Evolutionary conservation across 2,329 filamentous ascomycete genomes (phyloP).

Genomic region (Trichoderma arundinaceum): DNA sequence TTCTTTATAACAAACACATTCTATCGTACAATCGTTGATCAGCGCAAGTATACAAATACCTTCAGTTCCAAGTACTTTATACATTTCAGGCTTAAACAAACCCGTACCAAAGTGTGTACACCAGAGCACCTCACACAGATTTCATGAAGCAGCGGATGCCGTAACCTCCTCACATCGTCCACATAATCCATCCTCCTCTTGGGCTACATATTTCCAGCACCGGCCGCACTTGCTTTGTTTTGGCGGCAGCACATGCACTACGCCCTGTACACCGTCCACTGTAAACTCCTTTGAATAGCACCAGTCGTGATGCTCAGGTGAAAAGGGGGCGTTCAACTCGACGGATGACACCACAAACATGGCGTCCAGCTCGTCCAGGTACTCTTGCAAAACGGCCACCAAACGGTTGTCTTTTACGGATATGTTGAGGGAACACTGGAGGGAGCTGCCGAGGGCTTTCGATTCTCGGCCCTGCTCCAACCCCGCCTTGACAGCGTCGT

Average conservation of each 20-base stretch:
- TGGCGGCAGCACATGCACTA: conserved; percentile 56
- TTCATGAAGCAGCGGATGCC: not conserved
- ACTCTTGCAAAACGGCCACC: conserved; percentile 47
- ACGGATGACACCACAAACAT: conserved; percentile 75
- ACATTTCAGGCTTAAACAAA: not conserved
- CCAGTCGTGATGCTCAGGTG: conserved; percentile 46
- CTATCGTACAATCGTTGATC: conserved; percentile 10
- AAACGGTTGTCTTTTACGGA: conserved; percentile 48
- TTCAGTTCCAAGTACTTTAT: no score
- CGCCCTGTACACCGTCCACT: conserved; percentile 45
- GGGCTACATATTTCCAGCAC: conserved; percentile 87
- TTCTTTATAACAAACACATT: not conserved
- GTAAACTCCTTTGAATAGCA: conserved; percentile 52
- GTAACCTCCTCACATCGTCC: conserved; percentile 70
- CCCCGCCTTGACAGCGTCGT: conserved; percentile 72
- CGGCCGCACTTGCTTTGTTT: conserved; percentile 74
- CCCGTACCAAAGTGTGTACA: not conserved
- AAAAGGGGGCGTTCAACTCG: conserved; percentile 48
- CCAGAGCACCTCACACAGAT: no score
- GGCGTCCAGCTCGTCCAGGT: conserved; percentile 59
- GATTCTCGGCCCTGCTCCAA: conserved; percentile 74
- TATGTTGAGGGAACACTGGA: conserved; percentile 75
- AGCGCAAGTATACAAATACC: no score
- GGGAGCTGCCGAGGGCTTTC: conserved; percentile 78
- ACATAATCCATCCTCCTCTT: conserved; percentile 70